Percentiles rank a stretch among this genome's conserved stretches.
These are phyloP conservation scores for Maudiozyma humilis DNA, from an alignment of 1,139 yeast genomes.

Conservation along the genomic window DNA sequence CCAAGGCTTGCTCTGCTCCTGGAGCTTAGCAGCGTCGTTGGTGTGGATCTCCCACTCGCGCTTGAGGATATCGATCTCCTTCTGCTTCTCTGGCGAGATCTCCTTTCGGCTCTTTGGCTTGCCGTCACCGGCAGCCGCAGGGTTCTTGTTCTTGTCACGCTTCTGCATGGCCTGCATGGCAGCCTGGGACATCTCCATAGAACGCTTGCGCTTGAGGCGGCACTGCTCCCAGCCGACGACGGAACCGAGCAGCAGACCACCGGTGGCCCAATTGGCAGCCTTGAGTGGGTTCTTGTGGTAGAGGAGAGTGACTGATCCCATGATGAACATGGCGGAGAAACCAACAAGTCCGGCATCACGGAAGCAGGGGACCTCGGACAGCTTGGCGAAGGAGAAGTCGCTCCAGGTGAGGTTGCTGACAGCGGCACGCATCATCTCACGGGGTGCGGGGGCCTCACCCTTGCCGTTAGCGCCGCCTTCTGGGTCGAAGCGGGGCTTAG, in stretches of 20 bases:
- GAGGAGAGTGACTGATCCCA: slow-evolving; percentile 62
- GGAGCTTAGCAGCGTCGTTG: slow-evolving; percentile 9
- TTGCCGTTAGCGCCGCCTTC: not conserved
- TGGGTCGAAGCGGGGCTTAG: slow-evolving; percentile 32
- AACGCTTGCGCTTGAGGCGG: slow-evolving; percentile 51
- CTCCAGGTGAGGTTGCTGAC: slow-evolving; percentile 30
- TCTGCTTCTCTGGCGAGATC: slow-evolving; percentile 16
- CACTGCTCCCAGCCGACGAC: slow-evolving; percentile 92
- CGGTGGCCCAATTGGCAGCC: slow-evolving; percentile 75
- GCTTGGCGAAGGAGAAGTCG: slow-evolving; percentile 51
- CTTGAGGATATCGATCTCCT: slow-evolving; percentile 6
- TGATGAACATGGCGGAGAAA: slow-evolving; percentile 72
- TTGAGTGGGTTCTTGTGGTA: slow-evolving; percentile 55
- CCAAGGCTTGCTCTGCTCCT: slow-evolving; percentile 17
- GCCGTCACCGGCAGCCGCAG: slow-evolving; percentile 35
- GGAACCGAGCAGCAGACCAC: slow-evolving; percentile 73
- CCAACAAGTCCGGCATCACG: slow-evolving; percentile 85
- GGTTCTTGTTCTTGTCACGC: slow-evolving; percentile 18
- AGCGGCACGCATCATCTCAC: slow-evolving; percentile 29
- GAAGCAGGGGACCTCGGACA: slow-evolving; percentile 75
- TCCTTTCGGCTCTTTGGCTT: slow-evolving; percentile 17
- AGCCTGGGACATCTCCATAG: slow-evolving; percentile 32
- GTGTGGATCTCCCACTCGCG: slow-evolving; percentile 22
- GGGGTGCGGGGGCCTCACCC: not conserved
- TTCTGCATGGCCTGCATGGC: slow-evolving; percentile 42